Evolutionary conservation across 2,329 filamentous ascomycete genomes (phyloP), one percentile per base, ranked within the genome.

Genomic region (Nemania sp.): DNA sequence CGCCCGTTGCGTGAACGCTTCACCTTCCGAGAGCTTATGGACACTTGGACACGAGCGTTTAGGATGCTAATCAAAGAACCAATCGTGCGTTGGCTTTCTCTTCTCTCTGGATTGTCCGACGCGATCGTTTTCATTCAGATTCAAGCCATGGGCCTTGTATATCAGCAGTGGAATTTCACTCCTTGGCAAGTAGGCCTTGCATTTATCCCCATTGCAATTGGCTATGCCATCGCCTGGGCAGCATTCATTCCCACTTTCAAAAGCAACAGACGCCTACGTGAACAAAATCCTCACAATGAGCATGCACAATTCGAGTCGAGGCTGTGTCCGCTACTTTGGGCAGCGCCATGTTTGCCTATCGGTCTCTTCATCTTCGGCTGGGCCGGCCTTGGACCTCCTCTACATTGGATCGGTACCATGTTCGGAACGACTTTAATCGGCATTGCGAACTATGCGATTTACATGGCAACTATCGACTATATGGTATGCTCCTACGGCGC

Each of bases 381-480:
- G 79, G 82, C 80, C 4, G 83, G 83, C 0, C 78, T 60, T 1
- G 67, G 67, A 1, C 68, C 83, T 0, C 74, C 76, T 0, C 69
- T 82, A 6, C 83, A 80, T 60, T 88, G 85, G 84, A 84, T 86
- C 28, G 82, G 77, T 0, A 77, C 81, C 6, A 82, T 86, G 77
- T 72, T 87, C 42, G 86, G 84, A 62, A 77, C 79, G 2, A 73
- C 74, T 8, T 72, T 86, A 36, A 80, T 88, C 43, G 85, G 83
- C 36, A 81, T 88, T 34, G 84, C 84, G 46, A 88, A 88, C 64
- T 81, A 79, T 59, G 70, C 74, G 24, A 86, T 86, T 53, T 86
- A 87, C 71, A 85, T 86, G 78, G 82, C 83, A 19, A 86, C 82
- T 2, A 85, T 87, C 58, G 83, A 86, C 63, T 86, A 86, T 66